Evolutionary conservation across 768 basidiomycete species (phyloP).

Genomic region (Sarcomyxa edulis): DNA sequence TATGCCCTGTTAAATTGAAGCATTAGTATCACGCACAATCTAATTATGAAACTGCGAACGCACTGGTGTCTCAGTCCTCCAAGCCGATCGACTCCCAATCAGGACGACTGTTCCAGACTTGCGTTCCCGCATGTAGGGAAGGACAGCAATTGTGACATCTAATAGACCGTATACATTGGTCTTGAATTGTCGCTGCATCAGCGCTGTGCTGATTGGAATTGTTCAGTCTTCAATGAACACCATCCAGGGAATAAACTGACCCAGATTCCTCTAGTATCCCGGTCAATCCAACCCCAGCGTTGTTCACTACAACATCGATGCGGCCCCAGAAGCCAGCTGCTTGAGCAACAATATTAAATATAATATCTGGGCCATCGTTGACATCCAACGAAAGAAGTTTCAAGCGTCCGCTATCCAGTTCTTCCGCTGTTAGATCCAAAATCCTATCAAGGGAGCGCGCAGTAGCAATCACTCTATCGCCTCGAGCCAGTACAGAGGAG

Average conservation of each 20-base stretch:
- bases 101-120: constrained; percentile 31
- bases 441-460: constrained; percentile 30
- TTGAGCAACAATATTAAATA: constrained; percentile 25
- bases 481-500: constrained; percentile 29
- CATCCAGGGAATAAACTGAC: no score
- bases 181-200: not conserved
- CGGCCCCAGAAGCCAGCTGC: constrained; percentile 28
- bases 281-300: constrained; percentile 34
- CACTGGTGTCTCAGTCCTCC: constrained; percentile 30
- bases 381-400: constrained; percentile 35
- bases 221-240: not conserved
- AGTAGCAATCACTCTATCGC: constrained; percentile 40
- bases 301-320: constrained; percentile 40
- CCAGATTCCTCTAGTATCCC: constrained; percentile 33
- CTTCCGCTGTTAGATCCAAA: constrained; percentile 13
- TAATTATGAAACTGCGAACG: constrained; percentile 11
- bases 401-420: constrained; percentile 15
- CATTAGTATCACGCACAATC: not conserved
- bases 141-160: constrained; percentile 35
- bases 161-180: constrained; percentile 28
- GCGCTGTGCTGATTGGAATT: not conserved
- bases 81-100: constrained; percentile 32
- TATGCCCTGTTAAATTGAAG: constrained; percentile 8
- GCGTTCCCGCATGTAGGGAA: constrained; percentile 28
- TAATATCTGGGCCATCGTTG: constrained; percentile 20